Conservation (phyloP, 2,329 filamentous ascomycete species). For the Teratosphaeriaceae sp. region DNA sequence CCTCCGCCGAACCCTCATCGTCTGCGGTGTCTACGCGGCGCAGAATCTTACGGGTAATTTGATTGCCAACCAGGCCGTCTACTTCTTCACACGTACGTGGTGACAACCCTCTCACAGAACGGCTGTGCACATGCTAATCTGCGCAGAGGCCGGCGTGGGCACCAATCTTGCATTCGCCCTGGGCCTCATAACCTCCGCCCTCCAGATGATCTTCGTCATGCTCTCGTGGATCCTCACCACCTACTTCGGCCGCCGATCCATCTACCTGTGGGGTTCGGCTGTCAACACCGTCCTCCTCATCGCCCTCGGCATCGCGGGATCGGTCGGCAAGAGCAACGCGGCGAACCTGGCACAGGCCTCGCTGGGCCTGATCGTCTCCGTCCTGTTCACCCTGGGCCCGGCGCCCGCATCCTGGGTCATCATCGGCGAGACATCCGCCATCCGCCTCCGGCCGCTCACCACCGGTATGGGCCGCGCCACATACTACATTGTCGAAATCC, state of each 20-base stretch:
- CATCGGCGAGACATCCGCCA: constrained; percentile 59
- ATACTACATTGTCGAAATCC: constrained; percentile 61
- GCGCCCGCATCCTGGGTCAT: constrained; percentile 61
- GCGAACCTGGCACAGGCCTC: constrained; percentile 52
- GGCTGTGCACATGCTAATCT: constrained; percentile 10
- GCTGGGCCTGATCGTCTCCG: constrained; percentile 58
- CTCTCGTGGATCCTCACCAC: constrained; percentile 61
- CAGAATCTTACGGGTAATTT: constrained; percentile 58
- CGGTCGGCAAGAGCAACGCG: constrained; percentile 35
- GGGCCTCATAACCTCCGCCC: constrained; percentile 58
- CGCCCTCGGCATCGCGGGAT: constrained; percentile 54
- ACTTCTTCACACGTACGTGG: constrained; percentile 51
- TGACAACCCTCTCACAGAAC: constrained; percentile 7
- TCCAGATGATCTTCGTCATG: constrained; percentile 58
- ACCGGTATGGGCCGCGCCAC: constrained; percentile 57
- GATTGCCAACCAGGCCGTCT: constrained; percentile 57
- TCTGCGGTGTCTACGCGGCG: constrained; percentile 51
- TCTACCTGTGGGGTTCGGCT: constrained; percentile 56
- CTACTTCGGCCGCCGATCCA: constrained; percentile 56
- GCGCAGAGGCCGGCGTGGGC: constrained; percentile 53
- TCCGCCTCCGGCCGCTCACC: constrained; percentile 58
- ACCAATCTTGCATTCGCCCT: constrained; percentile 52
- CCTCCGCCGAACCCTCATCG: constrained; percentile 48
- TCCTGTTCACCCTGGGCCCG: constrained; percentile 56
- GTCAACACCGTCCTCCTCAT: constrained; percentile 51